Evolutionary conservation across 2,329 filamentous ascomycete genomes (phyloP), one percentile per base, ranked within the genome.

Genomic region (Penicillium sp.): DNA sequence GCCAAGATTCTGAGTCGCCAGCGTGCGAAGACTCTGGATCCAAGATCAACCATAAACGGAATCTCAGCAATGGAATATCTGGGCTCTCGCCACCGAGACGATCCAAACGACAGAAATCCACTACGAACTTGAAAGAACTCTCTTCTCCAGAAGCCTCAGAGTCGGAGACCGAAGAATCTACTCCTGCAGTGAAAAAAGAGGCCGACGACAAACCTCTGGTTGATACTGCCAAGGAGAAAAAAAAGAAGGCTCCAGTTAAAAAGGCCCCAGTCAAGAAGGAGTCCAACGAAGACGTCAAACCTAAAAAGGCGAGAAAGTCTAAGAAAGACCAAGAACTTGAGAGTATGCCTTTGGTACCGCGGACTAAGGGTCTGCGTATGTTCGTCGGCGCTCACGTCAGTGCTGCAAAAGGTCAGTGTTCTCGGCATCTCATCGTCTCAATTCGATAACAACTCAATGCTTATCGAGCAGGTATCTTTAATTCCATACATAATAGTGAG

Each of bases 351-450:
- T 74, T 96, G 2, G 87, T 86, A 21, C 78, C 81, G 27, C 84
- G 94, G 36, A 92, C 91, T 0, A 75, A 81, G 5, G 84, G 86
- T 1, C 79, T 93, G 60, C 87, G 87, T 71, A 89, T 97, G 83
- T 88, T 90, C 68, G 88, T 99, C 54, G 94, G 94, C 16, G 94
- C 94, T 0, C 94, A 99, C 73, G 91, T 97, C 60, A 94, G 89
- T 74, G 87, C 84, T 61, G 92, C 94, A 29, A 93, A 92, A 79
- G 93, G 91, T 89, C 72, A 55, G 80, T 72, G 41, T 27, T 48
- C 40, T 53, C 43, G 34, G 11, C 13, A 36, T 8, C 3, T 15
- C 11, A 33, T 50, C 44, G 36, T 5, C 7, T 31, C 21, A 33
- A 36, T 53, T 27, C 31, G 31, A 67, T 48, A 54, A 46, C 60